phyloP scores from a whole-genome alignment of 2,329 filamentous ascomycete genomes.

The Paecilomyces dactylethromorphus region DNA sequence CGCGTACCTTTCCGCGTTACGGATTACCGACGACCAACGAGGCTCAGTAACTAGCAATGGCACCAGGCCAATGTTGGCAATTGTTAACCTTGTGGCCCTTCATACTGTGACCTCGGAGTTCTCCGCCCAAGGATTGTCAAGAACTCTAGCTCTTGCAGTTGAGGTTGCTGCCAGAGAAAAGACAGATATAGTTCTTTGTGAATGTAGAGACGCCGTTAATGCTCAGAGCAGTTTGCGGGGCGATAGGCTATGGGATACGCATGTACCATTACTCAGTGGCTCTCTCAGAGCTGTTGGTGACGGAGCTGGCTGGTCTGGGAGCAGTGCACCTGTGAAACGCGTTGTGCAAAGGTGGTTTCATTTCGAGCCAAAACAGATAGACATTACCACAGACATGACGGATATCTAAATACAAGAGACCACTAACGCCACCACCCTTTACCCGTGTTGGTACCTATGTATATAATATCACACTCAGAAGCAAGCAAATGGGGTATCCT shows the following conservation, averaged over 20 bases:
- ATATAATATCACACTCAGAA: slow-evolving; percentile 17
- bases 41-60: slow-evolving; percentile 1
- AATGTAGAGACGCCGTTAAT: slow-evolving; percentile 29
- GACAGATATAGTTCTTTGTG: slow-evolving; percentile 32
- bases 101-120: slow-evolving; percentile 40
- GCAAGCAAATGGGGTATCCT: slow-evolving; percentile 32
- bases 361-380: slow-evolving; percentile 39
- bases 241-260: slow-evolving; percentile 39
- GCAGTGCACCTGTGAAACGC: slow-evolving; percentile 51
- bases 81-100: slow-evolving; percentile 35
- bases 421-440: neutral
- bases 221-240: slow-evolving; percentile 22
- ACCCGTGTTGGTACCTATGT: neutral
- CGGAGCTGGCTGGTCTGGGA: slow-evolving; percentile 48
- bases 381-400: slow-evolving; percentile 6
- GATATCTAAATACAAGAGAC: slow-evolving; percentile 4
- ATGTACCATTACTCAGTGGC: slow-evolving; percentile 58
- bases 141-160: slow-evolving; percentile 35
- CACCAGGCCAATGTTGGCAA: slow-evolving; percentile 24
- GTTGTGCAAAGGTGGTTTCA: slow-evolving; percentile 62
- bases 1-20: slow-evolving; percentile 61
- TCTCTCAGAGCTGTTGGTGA: slow-evolving; percentile 42
- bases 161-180: slow-evolving; percentile 26
- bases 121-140: slow-evolving; percentile 42
- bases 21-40: neutral